Percentiles rank a stretch among this genome's conserved stretches.
Evolutionary conservation across 306 rosid genomes (phyloP).

Genomic region (Carpinus viminea): DNA sequence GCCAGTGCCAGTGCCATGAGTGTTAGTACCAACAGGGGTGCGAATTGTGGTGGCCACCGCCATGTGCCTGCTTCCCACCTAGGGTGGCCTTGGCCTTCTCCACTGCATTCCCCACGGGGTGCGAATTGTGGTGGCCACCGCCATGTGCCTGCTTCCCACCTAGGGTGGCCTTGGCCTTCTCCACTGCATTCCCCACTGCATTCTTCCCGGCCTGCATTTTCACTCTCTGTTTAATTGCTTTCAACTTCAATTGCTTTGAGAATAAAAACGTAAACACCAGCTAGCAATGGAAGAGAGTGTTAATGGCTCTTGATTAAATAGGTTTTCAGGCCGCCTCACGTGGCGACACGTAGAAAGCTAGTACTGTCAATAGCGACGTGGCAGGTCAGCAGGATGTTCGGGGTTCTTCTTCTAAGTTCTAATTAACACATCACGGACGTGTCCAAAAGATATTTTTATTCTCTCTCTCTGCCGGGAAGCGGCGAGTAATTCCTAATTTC

Average conservation of each 20-base stretch:
- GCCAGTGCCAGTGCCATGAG: no score
- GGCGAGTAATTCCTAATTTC: no score
- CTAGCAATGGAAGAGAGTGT: no score
- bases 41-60: no score
- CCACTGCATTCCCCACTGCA: constrained; percentile 42
- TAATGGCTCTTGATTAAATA: neutral
- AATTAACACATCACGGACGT: neutral
- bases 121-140: no score
- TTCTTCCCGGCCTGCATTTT: constrained; percentile 65
- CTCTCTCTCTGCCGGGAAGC: no score
- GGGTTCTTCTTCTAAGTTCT: neutral
- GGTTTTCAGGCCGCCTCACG: neutral
- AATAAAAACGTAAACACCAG: no score
- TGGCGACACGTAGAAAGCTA: neutral
- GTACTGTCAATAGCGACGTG: neutral
- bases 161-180: constrained; percentile 65
- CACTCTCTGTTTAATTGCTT: neutral
- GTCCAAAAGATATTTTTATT: neutral
- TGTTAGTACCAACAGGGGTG: no score
- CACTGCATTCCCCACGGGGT: constrained; percentile 24
- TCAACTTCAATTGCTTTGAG: no score
- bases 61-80: constrained; percentile 65
- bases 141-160: constrained; percentile 66
- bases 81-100: constrained; percentile 70
- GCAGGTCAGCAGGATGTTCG: neutral